phyloP scores from a whole-genome alignment of 441 rosid genomes.

The Omphalea diandra region DNA sequence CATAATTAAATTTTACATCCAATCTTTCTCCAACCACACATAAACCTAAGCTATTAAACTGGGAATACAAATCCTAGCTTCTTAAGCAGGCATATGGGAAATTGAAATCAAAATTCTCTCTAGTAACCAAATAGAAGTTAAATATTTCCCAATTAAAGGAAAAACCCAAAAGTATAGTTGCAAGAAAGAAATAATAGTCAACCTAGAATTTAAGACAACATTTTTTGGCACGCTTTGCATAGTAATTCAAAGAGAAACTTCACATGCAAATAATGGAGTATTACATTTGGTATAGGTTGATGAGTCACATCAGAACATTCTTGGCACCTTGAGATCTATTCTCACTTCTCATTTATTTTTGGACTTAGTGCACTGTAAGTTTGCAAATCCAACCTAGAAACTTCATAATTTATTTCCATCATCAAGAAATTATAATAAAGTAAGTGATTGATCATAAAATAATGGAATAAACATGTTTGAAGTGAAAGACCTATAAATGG shows the following conservation, averaged over 20 bases:
- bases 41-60: background rate
- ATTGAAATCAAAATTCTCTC: background rate
- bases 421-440: background rate
- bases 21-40: background rate
- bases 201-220: slow-evolving; percentile 71
- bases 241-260: no score
- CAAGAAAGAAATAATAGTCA: background rate
- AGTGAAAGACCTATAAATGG: background rate
- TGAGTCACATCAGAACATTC: background rate
- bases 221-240: no score
- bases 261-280: background rate
- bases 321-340: slow-evolving; percentile 7
- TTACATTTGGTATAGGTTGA: background rate
- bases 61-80: no score
- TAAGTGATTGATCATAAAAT: background rate
- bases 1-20: background rate
- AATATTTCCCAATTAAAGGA: no score
- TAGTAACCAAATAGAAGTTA: no score
- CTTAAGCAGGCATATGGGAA: no score
- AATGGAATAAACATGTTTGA: no score
- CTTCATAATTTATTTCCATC: slow-evolving; percentile 10
- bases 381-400: background rate
- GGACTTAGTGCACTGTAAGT: background rate
- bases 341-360: background rate
- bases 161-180: no score